Evolutionary conservation across 78 protist genomes (phyloP).

Genomic region (Acrasis kona): DNA sequence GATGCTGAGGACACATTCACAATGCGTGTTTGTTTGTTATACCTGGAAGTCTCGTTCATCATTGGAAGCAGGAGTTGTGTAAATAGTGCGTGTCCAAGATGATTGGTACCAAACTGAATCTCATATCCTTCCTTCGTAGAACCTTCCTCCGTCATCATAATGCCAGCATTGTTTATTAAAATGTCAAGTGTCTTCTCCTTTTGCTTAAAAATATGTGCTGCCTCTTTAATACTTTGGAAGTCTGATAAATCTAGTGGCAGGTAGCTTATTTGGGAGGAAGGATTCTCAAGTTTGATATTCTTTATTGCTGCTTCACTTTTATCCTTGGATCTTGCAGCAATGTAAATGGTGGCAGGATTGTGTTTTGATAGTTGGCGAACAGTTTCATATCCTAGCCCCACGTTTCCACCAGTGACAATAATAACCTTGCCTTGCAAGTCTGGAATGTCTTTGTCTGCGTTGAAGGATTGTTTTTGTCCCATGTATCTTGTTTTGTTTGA

Average conservation of each 20-base stretch:
- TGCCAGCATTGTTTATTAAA: constrained; percentile 13
- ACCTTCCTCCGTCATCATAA: not conserved
- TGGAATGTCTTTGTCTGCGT: too few species aligned
- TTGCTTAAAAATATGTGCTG: not conserved
- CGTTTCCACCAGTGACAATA: constrained; percentile 22
- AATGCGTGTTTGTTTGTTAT: not conserved
- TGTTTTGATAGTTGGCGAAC: not conserved
- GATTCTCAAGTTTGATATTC: not conserved
- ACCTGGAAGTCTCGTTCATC: not conserved
- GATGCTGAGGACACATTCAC: not conserved
- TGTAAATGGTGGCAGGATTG: not conserved
- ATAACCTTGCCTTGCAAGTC: constrained; percentile 13
- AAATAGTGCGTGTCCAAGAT: constrained; percentile 35
- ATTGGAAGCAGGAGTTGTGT: not conserved
- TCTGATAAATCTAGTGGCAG: not conserved
- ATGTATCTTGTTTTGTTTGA: too few species aligned
- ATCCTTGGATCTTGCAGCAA: not conserved
- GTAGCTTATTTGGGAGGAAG: not conserved
- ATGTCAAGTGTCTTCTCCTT: not conserved
- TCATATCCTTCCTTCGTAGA: constrained; percentile 26
- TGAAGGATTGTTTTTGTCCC: too few species aligned
- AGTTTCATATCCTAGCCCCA: constrained; percentile 11
- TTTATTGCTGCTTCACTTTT: not conserved
- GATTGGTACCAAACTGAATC: constrained; percentile 21
- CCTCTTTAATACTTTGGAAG: not conserved